Percentiles rank a stretch among this genome's conserved stretches.
phyloP scores from a whole-genome alignment of 2,329 filamentous ascomycete genomes.

The Pseudogymnoascus sp. region DNA sequence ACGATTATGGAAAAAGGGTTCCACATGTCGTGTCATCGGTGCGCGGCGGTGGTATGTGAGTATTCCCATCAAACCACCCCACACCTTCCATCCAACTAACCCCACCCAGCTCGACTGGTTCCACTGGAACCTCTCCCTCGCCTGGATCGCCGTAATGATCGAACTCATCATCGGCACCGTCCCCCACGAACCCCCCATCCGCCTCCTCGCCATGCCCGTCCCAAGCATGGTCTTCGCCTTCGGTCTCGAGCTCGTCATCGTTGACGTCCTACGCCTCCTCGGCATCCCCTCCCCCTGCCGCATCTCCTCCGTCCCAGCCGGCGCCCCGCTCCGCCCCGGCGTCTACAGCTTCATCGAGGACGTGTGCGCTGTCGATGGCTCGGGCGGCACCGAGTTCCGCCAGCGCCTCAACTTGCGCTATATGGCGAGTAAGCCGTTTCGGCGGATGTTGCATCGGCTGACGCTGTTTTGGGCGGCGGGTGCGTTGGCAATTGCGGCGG shows the following conservation, averaged over 20 bases:
- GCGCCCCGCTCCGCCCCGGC: constrained; percentile 41
- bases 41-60: constrained; percentile 33
- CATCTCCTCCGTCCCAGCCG: constrained; percentile 43
- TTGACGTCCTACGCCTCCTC: constrained; percentile 39
- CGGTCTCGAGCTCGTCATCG: constrained; percentile 40
- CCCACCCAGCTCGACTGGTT: constrained; percentile 43
- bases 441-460: constrained; percentile 42
- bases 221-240: constrained; percentile 44
- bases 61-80: not conserved
- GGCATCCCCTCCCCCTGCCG: constrained; percentile 39
- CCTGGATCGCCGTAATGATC: constrained; percentile 48
- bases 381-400: constrained; percentile 43
- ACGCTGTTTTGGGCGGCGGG: constrained; percentile 42
- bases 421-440: constrained; percentile 43
- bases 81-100: constrained; percentile 9
- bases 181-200: constrained; percentile 29
- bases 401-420: constrained; percentile 43
- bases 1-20: constrained; percentile 41
- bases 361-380: constrained; percentile 43
- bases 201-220: constrained; percentile 44
- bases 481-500: not conserved
- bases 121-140: constrained; percentile 47
- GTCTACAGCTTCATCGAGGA: constrained; percentile 48
- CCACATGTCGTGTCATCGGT: constrained; percentile 43
- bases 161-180: constrained; percentile 38